Base-by-base conservation (phyloP, 2,329 filamentous ascomycete genomes). In the Alternaria angustiovoidea region DNA sequence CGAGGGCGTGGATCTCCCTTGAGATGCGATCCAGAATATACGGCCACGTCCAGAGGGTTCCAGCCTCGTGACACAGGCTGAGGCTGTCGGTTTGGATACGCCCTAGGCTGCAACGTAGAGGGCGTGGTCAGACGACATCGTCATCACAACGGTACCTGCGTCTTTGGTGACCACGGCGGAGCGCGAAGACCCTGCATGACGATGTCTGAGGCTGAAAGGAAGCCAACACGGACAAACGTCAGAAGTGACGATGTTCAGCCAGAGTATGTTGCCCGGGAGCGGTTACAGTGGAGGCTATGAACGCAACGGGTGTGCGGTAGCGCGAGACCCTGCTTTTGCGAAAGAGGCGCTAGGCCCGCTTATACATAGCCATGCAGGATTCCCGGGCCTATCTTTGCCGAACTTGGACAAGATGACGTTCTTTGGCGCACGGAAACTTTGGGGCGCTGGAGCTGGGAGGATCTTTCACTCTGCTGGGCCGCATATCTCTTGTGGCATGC, bases 211-310 rank as follows among this genome's bases (percentile, higher is more conserved):
- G 65, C 65, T 66, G 60, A 55, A 63, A 22, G 38, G 58, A 43
- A 39, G 30, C 30, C 41, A 44, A 54, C 49, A 51, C 51, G 53
- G 56, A 22, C 39, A 48, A 65, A 64, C 66, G 66, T 70, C 66
- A 69, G 63, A 51, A 30, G 66, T 68, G 65, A 66, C 67, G 65
- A 65, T 64, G 38, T 61, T 44, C 53, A 52, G 51, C 55, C 61
- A 62, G 61, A 53, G 59, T 48, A 56, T 57, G 49, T 43, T 48
- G 51, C 36, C 26, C n/a, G 11, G 20, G 58, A 36, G 58, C 54
- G 48, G 48, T 56, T 34, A 41, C 38, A 43, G 59, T 52, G 59
- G 55, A 34, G 56, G 53, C 30, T 41, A 62, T 64, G 60, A 62
- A 58, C 57, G 59, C 54, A 58, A 65, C 59, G 66, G 65, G 55